These are phyloP conservation scores for Rhamnella rubrinervis DNA, from an alignment of 331 rosid species.

Conservation along the genomic window DNA sequence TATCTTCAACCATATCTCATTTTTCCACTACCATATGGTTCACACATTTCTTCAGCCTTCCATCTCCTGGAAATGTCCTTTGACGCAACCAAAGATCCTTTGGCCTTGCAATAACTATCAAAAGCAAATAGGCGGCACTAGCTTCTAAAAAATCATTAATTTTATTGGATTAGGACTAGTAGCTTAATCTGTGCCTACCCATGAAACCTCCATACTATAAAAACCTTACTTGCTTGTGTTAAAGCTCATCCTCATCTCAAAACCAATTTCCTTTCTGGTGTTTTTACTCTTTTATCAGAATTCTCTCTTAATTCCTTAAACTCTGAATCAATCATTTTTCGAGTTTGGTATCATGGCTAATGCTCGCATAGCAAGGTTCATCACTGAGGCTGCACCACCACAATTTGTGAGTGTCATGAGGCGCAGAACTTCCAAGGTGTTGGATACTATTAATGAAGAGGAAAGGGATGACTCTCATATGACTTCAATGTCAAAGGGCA, in stretches of 20 bases:
- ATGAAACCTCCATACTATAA: conserved; percentile 33
- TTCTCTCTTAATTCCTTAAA: too few relatives aligned
- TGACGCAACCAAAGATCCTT: not conserved
- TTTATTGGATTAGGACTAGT: conserved; percentile 30
- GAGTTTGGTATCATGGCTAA: conserved; percentile 48
- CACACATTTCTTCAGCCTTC: conserved; percentile 3
- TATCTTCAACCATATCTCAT: conserved; percentile 37
- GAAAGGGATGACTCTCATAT: conserved; percentile 38
- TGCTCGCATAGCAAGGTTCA: conserved; percentile 70
- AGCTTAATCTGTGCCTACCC: conserved; percentile 31
- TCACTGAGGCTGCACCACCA: conserved; percentile 93
- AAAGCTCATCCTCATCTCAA: conserved; percentile 26
- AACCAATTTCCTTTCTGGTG: not conserved
- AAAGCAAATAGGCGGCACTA: conserved; percentile 67
- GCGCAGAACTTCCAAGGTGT: conserved; percentile 66
- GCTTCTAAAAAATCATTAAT: conserved; percentile 28
- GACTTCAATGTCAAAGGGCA: conserved; percentile 24
- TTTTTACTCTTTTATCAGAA: not conserved
- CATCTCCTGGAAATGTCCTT: conserved; percentile 9
- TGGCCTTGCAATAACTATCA: conserved; percentile 28
- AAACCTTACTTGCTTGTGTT: conserved; percentile 9
- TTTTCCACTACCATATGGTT: conserved; percentile 30
- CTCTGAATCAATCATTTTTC: too few relatives aligned
- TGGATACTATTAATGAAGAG: conserved; percentile 90
- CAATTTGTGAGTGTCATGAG: conserved; percentile 82